Percentiles rank a stretch among this genome's conserved stretches.
Conservation (phyloP, 1,284 basidiomycete species). For the Ceratobasidium sp. region DNA sequence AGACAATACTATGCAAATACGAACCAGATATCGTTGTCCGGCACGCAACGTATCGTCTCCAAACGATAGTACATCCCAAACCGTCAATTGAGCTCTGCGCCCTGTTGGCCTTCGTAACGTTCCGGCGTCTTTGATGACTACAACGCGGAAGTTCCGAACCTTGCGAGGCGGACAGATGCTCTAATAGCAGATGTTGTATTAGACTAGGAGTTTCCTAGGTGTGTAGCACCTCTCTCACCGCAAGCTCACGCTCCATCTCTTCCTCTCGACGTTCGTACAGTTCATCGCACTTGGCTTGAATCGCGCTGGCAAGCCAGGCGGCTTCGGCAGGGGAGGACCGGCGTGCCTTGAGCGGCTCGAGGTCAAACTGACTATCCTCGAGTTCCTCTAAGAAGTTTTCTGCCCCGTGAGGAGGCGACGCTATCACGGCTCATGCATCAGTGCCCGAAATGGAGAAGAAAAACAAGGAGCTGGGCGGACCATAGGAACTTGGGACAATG, state of each 20-base stretch:
- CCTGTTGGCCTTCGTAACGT: slow-evolving; percentile 62
- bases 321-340: slow-evolving; percentile 55
- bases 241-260: slow-evolving; percentile 75
- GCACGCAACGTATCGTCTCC: slow-evolving; percentile 67
- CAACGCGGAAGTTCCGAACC: slow-evolving; percentile 82
- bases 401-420: slow-evolving; percentile 65
- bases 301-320: slow-evolving; percentile 70
- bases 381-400: slow-evolving; percentile 74
- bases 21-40: slow-evolving; percentile 77
- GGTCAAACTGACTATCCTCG: slow-evolving; percentile 61
- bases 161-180: slow-evolving; percentile 77
- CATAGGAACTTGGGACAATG: slow-evolving; percentile 60
- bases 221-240: slow-evolving; percentile 59
- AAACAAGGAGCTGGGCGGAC: slow-evolving; percentile 54
- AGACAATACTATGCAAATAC: slow-evolving; percentile 49
- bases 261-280: slow-evolving; percentile 65
- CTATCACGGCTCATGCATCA: slow-evolving; percentile 53
- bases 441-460: slow-evolving; percentile 15
- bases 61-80: slow-evolving; percentile 80
- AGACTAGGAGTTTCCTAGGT: slow-evolving; percentile 5
- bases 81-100: slow-evolving; percentile 77
- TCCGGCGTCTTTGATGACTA: slow-evolving; percentile 77
- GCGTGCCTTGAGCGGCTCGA: slow-evolving; percentile 54
- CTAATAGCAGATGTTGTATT: slow-evolving; percentile 57
- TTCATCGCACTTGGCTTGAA: slow-evolving; percentile 62